Conservation (phyloP, 805 yeast species). For the Tanozyma kutaoensis region DNA sequence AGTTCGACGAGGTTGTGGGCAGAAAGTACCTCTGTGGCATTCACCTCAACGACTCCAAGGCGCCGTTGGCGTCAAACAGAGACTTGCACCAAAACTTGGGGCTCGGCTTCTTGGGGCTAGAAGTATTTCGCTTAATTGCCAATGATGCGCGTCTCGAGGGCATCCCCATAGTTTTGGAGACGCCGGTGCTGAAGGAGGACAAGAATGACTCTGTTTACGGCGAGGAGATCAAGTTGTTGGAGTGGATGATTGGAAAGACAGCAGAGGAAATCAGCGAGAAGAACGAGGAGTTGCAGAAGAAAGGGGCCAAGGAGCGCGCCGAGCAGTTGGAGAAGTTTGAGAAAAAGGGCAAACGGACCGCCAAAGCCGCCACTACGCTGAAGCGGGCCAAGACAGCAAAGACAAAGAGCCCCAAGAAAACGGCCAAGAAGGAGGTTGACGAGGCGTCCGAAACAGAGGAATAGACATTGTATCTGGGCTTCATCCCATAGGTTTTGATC, state of each 20-base stretch:
- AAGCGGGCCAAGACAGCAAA: no score
- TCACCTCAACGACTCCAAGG: constrained; percentile 91
- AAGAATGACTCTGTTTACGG: constrained; percentile 51
- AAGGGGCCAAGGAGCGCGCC: constrained; percentile 59
- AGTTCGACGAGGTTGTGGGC: constrained; percentile 68
- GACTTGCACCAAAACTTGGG: constrained; percentile 90
- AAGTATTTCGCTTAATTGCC: constrained; percentile 67
- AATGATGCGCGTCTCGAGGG: constrained; percentile 47
- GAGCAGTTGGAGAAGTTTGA: constrained; percentile 54
- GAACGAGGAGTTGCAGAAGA: constrained; percentile 31
- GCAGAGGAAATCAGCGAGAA: constrained; percentile 35
- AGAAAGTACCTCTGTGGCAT: constrained; percentile 61
- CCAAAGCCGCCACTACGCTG: no score
- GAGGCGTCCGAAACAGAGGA: no score
- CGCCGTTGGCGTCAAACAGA: constrained; percentile 79
- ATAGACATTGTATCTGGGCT: no score
- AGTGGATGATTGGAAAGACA: constrained; percentile 66
- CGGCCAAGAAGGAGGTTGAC: no score
- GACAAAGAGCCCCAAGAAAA: no score
- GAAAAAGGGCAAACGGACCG: constrained; percentile 30
- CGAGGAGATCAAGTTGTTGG: constrained; percentile 69
- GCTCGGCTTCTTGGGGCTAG: constrained; percentile 78
- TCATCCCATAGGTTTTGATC: no score
- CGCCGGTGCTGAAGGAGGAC: constrained; percentile 55
- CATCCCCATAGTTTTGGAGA: constrained; percentile 77